Conservation (phyloP, 2,329 filamentous ascomycete genomes). For the Aspergillus arachidicola region DNA sequence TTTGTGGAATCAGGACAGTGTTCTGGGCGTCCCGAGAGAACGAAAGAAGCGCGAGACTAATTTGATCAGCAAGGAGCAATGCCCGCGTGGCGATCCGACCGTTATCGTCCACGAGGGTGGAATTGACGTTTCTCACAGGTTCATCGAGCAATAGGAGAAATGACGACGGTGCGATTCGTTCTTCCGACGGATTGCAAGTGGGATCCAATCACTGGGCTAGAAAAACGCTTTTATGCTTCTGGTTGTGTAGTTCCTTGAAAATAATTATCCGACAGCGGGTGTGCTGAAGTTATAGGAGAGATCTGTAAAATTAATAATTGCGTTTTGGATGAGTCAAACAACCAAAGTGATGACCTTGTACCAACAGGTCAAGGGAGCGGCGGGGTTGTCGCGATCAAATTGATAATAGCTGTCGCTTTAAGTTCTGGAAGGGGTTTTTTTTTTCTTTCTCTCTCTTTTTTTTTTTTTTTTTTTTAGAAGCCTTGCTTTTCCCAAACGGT, state of each 20-base stretch:
- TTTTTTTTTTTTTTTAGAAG: background rate
- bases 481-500: background rate
- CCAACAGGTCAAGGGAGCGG: background rate
- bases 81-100: slow-evolving; percentile 24
- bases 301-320: background rate
- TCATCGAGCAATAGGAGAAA: slow-evolving; percentile 17
- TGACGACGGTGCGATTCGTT: slow-evolving; percentile 3
- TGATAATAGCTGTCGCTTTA: background rate
- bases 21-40: slow-evolving; percentile 7
- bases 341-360: background rate
- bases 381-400: background rate
- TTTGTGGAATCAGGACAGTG: slow-evolving; percentile 12
- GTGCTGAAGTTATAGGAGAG: background rate
- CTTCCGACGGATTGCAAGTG: background rate
- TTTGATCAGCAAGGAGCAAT: slow-evolving; percentile 13
- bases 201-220: background rate
- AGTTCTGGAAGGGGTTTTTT: background rate
- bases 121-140: slow-evolving; percentile 20
- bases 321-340: background rate
- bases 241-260: background rate
- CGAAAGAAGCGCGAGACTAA: slow-evolving; percentile 11
- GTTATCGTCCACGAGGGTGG: slow-evolving; percentile 26
- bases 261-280: background rate
- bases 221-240: background rate
- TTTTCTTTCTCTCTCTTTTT: background rate